Evolutionary conservation across 306 rosid species (phyloP), one percentile per base, ranked within the genome.

Genomic region (Argentina anserina): DNA sequence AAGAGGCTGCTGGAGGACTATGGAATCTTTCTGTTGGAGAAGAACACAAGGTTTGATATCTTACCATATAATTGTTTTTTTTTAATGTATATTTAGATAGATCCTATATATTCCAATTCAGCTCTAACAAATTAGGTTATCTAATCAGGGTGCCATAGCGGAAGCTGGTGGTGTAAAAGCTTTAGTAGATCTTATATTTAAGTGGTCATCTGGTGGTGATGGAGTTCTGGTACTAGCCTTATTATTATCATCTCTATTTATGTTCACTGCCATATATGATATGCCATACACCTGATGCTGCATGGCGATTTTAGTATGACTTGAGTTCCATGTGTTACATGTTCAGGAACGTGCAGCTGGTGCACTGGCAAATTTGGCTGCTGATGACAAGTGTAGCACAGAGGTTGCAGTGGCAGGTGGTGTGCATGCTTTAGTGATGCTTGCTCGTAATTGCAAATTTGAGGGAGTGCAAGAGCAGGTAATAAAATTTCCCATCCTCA

Each of bases 381-480:
- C 99, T 66, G 99, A 95, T 82, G 99, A 95, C 83, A 90, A 92
- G 84, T 95, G 99, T 82, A 95, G 99, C 79, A 95, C 96, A 42
- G 96, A 95, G 80, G 99, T 95, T 82, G 99, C 99, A 14, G 55
- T 83, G 77, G 97, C 97, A 42, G 99, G 97, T 55, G 99, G 99
- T 47, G 97, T 95, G 67, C 99, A 92, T 82, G 99, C 99, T 70
- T 84, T 95, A 76, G 99, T 95, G 83, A 95, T 87, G 97, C 99
- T 95, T 82, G 99, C 99, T 64, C 96, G 97, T 61, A 88, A 80
- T 72, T 92, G 97, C 92, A 90, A 95, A 81, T 92, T 79, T 76
- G 99, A 95, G 84, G 99, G 99, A 74, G 99, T 95, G 80, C 99
- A 91, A 81, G 99, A 95, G 84, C 99, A 95, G 99, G 99, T 95